Percentiles rank a stretch among this genome's conserved stretches.
phyloP scores from a whole-genome alignment of 139 green algal species.

The Haematococcus lacustris region DNA sequence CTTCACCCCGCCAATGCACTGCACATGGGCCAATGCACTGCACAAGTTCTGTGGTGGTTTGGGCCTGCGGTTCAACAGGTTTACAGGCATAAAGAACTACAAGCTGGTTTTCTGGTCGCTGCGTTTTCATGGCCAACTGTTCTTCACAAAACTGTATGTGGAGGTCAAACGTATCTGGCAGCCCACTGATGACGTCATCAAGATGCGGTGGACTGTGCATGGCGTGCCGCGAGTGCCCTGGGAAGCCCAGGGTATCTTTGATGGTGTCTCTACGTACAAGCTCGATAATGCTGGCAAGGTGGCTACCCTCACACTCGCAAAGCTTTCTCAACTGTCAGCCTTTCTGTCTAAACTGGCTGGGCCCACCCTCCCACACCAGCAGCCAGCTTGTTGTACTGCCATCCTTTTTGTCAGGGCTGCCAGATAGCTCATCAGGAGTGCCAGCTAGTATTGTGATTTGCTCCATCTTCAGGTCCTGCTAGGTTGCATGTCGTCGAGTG shows the following conservation, averaged over 20 bases:
- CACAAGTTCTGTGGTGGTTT: too few species aligned
- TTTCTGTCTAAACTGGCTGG: too few species aligned
- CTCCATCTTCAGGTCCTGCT: too few species aligned
- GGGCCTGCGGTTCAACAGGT: too few species aligned
- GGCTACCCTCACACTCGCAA: too few species aligned
- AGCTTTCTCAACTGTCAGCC: too few species aligned
- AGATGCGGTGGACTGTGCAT: constrained; percentile 79
- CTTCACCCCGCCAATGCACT: too few species aligned
- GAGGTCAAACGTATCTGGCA: constrained; percentile 90
- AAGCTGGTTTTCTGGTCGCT: constrained; percentile 85
- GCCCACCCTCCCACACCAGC: too few species aligned
- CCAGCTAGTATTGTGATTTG: too few species aligned
- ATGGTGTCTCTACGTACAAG: constrained; percentile 88
- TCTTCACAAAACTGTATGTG: constrained; percentile 80
- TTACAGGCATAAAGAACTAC: constrained; percentile 85
- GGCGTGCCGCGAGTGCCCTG: constrained; percentile 80
- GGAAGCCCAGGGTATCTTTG: constrained; percentile 79
- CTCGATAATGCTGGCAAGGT: constrained; percentile 72
- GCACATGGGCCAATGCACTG: too few species aligned
- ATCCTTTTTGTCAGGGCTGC: neutral
- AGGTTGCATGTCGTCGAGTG: neutral
- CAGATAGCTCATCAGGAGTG: too few species aligned
- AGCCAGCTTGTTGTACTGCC: neutral
- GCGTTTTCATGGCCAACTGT: constrained; percentile 80
- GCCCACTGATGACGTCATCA: constrained; percentile 73